Percentiles rank a stretch among this genome's conserved stretches.
phyloP scores from a whole-genome alignment of 2,329 filamentous ascomycete genomes.

The Apiospora rasikravindrae region DNA sequence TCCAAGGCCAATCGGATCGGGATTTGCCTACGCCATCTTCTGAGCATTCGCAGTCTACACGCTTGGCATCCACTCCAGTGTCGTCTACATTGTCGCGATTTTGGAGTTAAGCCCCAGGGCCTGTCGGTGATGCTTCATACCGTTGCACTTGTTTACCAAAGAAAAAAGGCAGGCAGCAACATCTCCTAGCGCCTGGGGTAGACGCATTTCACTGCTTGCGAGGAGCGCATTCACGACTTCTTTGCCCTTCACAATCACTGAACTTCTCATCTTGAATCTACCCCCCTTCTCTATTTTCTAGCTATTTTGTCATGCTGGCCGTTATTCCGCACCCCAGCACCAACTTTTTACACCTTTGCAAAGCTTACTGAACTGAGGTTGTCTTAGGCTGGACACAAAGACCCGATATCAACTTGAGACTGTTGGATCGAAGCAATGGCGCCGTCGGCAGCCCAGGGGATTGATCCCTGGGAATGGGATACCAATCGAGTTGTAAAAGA shows the following conservation, averaged over 20 bases:
- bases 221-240: neutral
- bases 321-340: neutral
- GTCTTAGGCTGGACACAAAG: neutral
- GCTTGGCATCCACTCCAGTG: neutral
- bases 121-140: neutral
- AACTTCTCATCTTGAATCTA: neutral
- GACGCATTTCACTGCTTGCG: neutral
- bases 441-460: slow-evolving; percentile 37
- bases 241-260: neutral
- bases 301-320: neutral
- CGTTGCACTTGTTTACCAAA: neutral
- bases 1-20: neutral
- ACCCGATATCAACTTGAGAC: neutral
- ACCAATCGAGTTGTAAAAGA: slow-evolving; percentile 69
- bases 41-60: neutral
- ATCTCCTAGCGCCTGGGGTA: neutral
- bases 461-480: slow-evolving; percentile 79
- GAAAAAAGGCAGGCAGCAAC: neutral
- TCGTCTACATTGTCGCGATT: neutral
- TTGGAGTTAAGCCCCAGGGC: neutral
- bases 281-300: neutral
- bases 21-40: neutral
- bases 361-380: neutral
- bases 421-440: slow-evolving; percentile 31
- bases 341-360: neutral